Conservation (phyloP, 176 grass and related monocot genomes). For the Hordeum marinum region DNA sequence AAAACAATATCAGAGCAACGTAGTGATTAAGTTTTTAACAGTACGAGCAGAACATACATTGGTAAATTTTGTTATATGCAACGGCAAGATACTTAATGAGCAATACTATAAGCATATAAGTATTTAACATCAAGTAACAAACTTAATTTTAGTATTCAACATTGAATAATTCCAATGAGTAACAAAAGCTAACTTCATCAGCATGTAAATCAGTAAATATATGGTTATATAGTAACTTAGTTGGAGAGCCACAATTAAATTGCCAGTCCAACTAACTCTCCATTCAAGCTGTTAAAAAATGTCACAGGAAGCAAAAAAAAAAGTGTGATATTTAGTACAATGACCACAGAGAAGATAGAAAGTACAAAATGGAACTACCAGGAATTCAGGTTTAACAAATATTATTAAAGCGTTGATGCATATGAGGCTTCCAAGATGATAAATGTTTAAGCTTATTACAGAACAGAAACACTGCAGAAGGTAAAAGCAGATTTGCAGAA, state of each 20-base stretch:
- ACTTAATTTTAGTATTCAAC: neutral
- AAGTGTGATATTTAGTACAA: neutral
- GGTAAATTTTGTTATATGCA: neutral
- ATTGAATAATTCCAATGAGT: slow-evolving; percentile 9
- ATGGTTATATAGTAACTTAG: neutral
- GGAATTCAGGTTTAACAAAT: neutral
- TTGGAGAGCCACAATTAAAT: neutral
- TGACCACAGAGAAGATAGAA: slow-evolving; percentile 12
- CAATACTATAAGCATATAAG: neutral
- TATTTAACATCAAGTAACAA: neutral
- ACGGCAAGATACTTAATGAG: neutral
- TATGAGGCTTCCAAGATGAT: neutral
- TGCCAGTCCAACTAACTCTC: slow-evolving; percentile 9
- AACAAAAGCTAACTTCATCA: neutral
- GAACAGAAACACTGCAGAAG: neutral
- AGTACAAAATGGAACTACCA: neutral
- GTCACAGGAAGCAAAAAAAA: neutral
- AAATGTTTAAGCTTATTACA: neutral
- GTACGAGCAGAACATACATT: neutral
- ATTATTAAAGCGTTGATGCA: slow-evolving; percentile 2
- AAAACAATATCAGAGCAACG: slow-evolving; percentile 18
- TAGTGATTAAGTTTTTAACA: neutral
- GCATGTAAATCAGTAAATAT: neutral
- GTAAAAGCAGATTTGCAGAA: slow-evolving; percentile 4
- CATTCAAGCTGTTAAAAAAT: neutral